A percentile compares a stretch with the other conserved stretches of the same genome.
These are phyloP conservation scores for Graphilbum sp. DNA, from an alignment of 2,329 filamentous ascomycete species.

Conservation along the genomic window DNA sequence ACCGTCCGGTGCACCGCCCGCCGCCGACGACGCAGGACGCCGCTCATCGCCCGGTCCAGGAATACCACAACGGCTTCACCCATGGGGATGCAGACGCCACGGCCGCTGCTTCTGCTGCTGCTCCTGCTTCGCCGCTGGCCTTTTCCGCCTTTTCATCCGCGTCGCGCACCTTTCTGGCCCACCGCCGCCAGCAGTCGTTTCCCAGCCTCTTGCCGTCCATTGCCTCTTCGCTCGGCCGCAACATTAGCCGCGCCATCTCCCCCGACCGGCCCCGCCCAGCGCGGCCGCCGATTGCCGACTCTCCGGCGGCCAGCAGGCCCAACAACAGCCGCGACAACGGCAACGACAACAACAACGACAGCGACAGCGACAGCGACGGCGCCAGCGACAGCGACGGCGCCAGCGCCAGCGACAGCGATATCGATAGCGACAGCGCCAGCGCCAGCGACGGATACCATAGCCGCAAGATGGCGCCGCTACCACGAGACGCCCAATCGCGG, in stretches of 20 bases:
- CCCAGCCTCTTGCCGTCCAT: constrained; percentile 17
- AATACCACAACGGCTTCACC: constrained; percentile 18
- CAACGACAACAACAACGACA: neutral
- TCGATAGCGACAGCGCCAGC: constrained; percentile 15
- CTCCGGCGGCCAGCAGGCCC: neutral
- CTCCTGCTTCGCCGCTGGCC: constrained; percentile 1
- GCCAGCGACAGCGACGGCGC: constrained; percentile 13
- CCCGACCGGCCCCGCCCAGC: constrained; percentile 6
- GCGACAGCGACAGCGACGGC: constrained; percentile 3
- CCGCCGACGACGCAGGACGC: too few relatives aligned
- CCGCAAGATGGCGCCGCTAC: constrained; percentile 1
- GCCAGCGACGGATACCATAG: constrained; percentile 9
- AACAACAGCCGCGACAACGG: neutral
- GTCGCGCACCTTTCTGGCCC: constrained; percentile 11
- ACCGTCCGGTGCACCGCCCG: too few relatives aligned
- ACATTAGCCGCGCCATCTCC: constrained; percentile 9
- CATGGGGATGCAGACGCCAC: constrained; percentile 10
- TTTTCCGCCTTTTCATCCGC: constrained; percentile 8
- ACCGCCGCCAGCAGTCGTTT: constrained; percentile 20
- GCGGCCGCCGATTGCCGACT: constrained; percentile 2
- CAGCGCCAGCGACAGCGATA: constrained; percentile 9
- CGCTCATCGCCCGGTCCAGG: constrained; percentile 15
- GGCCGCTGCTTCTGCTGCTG: neutral
- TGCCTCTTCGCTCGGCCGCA: constrained; percentile 7
- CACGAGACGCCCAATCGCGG: neutral